A percentile compares a stretch with the other conserved stretches of the same genome.
Conservation (phyloP, 768 basidiomycete species). For the Thelephora aurantiotincta region DNA sequence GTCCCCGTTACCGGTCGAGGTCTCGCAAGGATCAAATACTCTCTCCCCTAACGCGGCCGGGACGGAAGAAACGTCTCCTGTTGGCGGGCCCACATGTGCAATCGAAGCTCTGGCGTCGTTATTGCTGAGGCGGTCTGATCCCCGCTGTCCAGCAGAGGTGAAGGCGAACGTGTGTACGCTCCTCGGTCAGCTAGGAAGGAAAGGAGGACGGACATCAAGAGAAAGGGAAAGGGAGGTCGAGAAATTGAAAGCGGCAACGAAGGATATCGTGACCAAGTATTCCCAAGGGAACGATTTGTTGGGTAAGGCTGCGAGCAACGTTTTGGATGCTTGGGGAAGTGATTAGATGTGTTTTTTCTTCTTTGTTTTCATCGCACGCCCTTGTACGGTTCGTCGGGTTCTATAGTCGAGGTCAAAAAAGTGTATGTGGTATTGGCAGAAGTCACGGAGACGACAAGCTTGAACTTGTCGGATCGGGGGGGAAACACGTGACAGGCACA, state of each 20-base stretch:
- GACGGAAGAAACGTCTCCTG: slow-evolving; percentile 26
- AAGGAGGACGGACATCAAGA: slow-evolving; percentile 29
- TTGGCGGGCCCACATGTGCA: slow-evolving; percentile 37
- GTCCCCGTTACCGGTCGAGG: slow-evolving; percentile 31
- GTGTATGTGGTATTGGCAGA: too few relatives aligned
- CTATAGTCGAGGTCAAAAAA: too few relatives aligned
- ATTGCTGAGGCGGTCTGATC: slow-evolving; percentile 36
- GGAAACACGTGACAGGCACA: not conserved
- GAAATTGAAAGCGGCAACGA: slow-evolving; percentile 34
- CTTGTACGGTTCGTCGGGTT: too few relatives aligned
- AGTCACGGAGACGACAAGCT: not conserved
- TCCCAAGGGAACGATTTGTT: slow-evolving; percentile 18
- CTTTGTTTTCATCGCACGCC: too few relatives aligned
- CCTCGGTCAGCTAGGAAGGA: slow-evolving; percentile 46
- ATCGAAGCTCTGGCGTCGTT: slow-evolving; percentile 57
- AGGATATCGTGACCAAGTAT: slow-evolving; percentile 35
- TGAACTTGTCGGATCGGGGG: not conserved
- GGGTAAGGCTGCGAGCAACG: slow-evolving; percentile 24
- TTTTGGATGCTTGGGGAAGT: slow-evolving; percentile 25
- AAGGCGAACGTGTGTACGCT: slow-evolving; percentile 66
- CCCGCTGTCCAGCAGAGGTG: slow-evolving; percentile 56
- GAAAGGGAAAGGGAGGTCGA: slow-evolving; percentile 20
- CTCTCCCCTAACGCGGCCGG: slow-evolving; percentile 16
- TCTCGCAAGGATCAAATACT: slow-evolving; percentile 8
- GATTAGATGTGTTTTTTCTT: too few relatives aligned